Evolutionary conservation across 1,284 basidiomycete species (phyloP).

Genomic region (Peniophora sp.): DNA sequence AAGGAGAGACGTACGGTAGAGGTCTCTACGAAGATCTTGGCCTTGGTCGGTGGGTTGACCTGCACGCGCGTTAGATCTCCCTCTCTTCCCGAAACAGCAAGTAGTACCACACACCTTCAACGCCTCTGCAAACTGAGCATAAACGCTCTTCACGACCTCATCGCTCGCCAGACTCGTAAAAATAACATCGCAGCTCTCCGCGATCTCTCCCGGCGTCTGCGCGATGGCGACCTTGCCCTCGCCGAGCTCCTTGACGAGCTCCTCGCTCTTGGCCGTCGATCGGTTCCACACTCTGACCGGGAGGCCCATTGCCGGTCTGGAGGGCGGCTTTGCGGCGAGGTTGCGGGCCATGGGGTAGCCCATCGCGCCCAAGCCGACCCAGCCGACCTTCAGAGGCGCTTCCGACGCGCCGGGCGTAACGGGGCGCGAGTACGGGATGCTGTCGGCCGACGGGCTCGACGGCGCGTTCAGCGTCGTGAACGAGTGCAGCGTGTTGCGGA

Average conservation of each 20-base stretch:
- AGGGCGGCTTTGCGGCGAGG: slow-evolving; percentile 46
- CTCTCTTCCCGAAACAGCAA: neutral
- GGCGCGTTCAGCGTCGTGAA: neutral
- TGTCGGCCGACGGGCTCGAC: neutral
- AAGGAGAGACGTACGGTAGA: slow-evolving; percentile 49
- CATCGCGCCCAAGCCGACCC: slow-evolving; percentile 65
- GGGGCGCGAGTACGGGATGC: slow-evolving; percentile 56
- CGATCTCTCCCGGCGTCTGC: slow-evolving; percentile 48
- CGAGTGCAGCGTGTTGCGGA: neutral
- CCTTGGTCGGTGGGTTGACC: slow-evolving; percentile 33
- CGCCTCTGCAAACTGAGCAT: slow-evolving; percentile 52
- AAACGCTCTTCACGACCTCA: slow-evolving; percentile 63
- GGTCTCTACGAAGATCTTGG: slow-evolving; percentile 77
- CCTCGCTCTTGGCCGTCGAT: slow-evolving; percentile 53
- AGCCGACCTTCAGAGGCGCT: slow-evolving; percentile 38
- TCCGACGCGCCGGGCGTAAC: slow-evolving; percentile 33
- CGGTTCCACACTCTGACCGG: slow-evolving; percentile 62
- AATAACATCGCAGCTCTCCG: slow-evolving; percentile 68
- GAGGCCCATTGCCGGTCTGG: slow-evolving; percentile 24
- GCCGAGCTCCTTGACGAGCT: slow-evolving; percentile 47
- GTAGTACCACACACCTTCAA: slow-evolving; percentile 31
- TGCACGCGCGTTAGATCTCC: slow-evolving; percentile 23
- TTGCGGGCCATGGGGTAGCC: slow-evolving; percentile 71
- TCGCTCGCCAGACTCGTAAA: slow-evolving; percentile 75
- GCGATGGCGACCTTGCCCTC: slow-evolving; percentile 45